Evolutionary conservation across 2,329 filamentous ascomycete species (phyloP), one percentile per base, ranked within the genome.

Genomic region (Colletotrichum plurivorum): DNA sequence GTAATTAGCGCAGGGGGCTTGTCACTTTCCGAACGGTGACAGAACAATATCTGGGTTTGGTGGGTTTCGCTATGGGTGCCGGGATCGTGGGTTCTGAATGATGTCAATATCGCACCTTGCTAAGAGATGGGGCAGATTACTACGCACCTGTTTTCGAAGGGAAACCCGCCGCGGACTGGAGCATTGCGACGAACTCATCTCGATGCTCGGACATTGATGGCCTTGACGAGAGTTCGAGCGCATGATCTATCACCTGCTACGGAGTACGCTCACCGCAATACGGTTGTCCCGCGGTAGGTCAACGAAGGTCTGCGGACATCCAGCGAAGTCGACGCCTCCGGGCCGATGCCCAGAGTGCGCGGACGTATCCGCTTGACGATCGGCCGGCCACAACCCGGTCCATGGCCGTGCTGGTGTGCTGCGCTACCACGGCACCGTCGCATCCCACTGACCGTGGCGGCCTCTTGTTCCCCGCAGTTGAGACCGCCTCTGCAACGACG

Each of bases 11-110:
- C 55, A 60, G 66, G 62, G 51, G 62, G 22, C 46, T 27, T 51
- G 25, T 46, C 56, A 66, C 55, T 51, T 53, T 52, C 36, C 55
- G 36, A 56, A 55, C 62, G 66, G 62, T 60, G 66, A 31, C 66
- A 69, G 62, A 66, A 65, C 66, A 66, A 69, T 65, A 65, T 60
- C 36, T 36, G 36, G 18, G 36, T 60, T 52, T 58, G 39, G 55
- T 69, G 66, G 66, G 39, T 54, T 69, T 45, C 51, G 22, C n/a
- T 51, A 27, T 39, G 66, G 25, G 25, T 52, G 20, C 54, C 22
- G 56, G 66, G 62, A 52, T 69, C 55, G 62, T 60, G 55, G 62
- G 45, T 55, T 48, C 48, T 43, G 36, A 46, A 60, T 66, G 51
- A 66, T 66, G 62, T 66, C 55, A 59, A 66, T 60, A 66, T 49